phyloP scores from a whole-genome alignment of 225 moss, liverwort and hornwort genomes.

The Bryoerythrophyllum caledonicum region DNA sequence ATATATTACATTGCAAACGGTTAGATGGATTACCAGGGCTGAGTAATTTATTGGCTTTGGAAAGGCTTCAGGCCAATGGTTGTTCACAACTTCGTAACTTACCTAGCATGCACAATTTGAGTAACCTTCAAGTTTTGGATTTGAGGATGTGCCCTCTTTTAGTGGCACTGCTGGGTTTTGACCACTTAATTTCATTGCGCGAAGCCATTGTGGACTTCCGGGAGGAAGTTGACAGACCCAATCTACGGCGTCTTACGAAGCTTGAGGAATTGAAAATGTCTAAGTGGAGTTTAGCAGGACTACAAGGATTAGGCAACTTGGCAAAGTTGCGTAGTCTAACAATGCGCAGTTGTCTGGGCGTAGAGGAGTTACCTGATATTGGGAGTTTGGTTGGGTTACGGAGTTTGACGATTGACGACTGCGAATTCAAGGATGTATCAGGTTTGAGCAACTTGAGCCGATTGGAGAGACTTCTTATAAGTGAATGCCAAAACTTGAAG shows the following conservation, averaged over 20 bases:
- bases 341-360: not conserved
- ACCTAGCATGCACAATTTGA: no score
- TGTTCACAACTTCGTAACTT: no score
- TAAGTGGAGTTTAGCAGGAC: not conserved
- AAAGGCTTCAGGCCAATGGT: no score
- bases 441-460: not conserved
- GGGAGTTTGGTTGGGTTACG: not conserved
- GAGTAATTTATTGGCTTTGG: no score
- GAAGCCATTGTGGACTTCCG: not conserved
- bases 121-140: not conserved
- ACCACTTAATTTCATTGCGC: not conserved
- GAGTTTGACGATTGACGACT: rapidly evolving
- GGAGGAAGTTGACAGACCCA: not conserved
- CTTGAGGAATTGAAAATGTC: no score
- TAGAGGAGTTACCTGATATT: not conserved
- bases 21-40: no score
- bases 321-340: no score
- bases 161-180: not conserved
- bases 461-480: not conserved
- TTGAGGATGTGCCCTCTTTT: rapidly evolving
- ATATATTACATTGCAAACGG: no score
- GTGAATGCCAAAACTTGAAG: not conserved
- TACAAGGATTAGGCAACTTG: not conserved
- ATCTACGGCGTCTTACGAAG: not conserved
- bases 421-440: not conserved